phyloP scores from a whole-genome alignment of 352 stramenopile species.

The Phytophthora cryptogea region DNA sequence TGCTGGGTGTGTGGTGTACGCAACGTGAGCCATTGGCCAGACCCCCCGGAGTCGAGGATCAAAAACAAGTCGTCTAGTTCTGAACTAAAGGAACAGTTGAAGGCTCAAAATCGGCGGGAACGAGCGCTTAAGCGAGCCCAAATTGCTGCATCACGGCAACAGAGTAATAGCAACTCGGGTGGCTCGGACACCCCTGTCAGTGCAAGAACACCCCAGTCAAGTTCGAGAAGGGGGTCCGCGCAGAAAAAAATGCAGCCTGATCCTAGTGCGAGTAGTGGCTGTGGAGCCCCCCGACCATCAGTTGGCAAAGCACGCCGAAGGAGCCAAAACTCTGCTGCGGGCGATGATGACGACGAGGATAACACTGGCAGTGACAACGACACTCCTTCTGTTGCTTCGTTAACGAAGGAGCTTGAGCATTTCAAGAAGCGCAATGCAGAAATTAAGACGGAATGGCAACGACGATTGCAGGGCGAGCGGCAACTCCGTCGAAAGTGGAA shows the following conservation, averaged over 20 bases:
- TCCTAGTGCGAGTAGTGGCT: constrained; percentile 8
- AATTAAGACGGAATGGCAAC: constrained; percentile 82
- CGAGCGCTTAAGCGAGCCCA: constrained; percentile 19
- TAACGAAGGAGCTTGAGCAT: constrained; percentile 59
- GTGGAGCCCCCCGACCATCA: constrained; percentile 5
- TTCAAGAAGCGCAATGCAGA: constrained; percentile 84
- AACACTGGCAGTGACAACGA: constrained; percentile 33
- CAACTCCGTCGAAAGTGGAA: constrained; percentile 86
- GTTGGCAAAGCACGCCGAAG: constrained; percentile 15
- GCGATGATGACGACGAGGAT: constrained; percentile 37
- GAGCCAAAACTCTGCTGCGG: constrained; percentile 18
- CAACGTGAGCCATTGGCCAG: constrained; percentile 70
- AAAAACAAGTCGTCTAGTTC: constrained; percentile 21
- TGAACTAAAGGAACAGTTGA: constrained; percentile 26
- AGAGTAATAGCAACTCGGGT: constrained; percentile 4
- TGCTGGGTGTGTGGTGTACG: constrained; percentile 84
- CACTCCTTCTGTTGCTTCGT: constrained; percentile 30
- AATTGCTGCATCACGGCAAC: constrained; percentile 8
- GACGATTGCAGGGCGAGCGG: constrained; percentile 73
- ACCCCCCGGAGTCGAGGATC: constrained; percentile 42
- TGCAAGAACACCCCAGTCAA: constrained; percentile 18
- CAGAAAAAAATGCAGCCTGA: constrained; percentile 14
- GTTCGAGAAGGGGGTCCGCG: constrained; percentile 8
- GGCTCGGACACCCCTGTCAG: constrained; percentile 13
- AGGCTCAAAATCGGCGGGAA: constrained; percentile 18